These are phyloP conservation scores for Epichloe scottii DNA, from an alignment of 2,329 filamentous ascomycete species.

Conservation along the genomic window DNA sequence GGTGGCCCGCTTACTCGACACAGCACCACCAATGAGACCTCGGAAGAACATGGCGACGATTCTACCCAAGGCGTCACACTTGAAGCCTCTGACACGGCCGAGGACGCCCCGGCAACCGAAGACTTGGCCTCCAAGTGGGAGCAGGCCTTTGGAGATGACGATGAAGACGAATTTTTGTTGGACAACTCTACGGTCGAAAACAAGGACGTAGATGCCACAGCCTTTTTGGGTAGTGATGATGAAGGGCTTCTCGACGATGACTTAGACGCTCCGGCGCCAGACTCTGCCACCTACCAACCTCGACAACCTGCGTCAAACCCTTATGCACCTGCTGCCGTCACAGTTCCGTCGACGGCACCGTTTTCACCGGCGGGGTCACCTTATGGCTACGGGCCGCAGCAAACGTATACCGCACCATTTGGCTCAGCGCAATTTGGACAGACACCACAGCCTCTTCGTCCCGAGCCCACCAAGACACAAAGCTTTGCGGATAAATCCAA, in stretches of 20 bases:
- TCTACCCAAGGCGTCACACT: slow-evolving; percentile 8
- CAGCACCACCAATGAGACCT: slow-evolving; percentile 19
- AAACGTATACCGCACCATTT: slow-evolving; percentile 12
- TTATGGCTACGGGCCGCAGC: slow-evolving; percentile 13
- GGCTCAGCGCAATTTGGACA: slow-evolving; percentile 24
- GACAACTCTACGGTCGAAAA: slow-evolving; percentile 37
- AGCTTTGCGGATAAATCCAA: slow-evolving; percentile 89
- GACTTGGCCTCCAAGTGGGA: slow-evolving; percentile 76
- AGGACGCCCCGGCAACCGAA: slow-evolving; percentile 27
- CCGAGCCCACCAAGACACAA: slow-evolving; percentile 48
- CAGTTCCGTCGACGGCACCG: slow-evolving; percentile 9
- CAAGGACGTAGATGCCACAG: slow-evolving; percentile 44
- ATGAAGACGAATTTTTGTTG: slow-evolving; percentile 52
- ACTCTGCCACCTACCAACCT: slow-evolving; percentile 5
- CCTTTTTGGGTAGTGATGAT: slow-evolving; percentile 70
- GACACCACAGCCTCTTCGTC: slow-evolving; percentile 21
- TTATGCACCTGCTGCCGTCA: slow-evolving; percentile 15
- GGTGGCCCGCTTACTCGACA: slow-evolving; percentile 19
- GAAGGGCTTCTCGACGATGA: slow-evolving; percentile 70
- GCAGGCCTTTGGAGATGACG: slow-evolving; percentile 65
- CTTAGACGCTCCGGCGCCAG: slow-evolving; percentile 29
- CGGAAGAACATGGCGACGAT: slow-evolving; percentile 15
- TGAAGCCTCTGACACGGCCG: slow-evolving; percentile 2
- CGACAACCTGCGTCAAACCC: slow-evolving; percentile 10
- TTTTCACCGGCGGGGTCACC: slow-evolving; percentile 12